phyloP scores from a whole-genome alignment of 1,139 yeast species.

The Suhomyces anneliseae region DNA sequence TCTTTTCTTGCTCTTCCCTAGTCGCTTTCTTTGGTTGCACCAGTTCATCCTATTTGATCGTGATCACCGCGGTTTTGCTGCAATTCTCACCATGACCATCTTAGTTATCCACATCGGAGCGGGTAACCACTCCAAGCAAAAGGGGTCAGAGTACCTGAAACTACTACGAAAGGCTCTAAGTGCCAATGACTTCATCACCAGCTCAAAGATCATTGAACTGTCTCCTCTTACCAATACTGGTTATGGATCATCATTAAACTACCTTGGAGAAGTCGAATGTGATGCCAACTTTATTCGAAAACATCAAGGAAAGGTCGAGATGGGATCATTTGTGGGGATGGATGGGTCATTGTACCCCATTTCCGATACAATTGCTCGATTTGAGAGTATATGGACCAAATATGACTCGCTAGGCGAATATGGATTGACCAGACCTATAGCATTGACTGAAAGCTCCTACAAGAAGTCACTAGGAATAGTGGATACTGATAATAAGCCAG shows the following conservation, averaged over 20 bases:
- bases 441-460: conserved; percentile 16
- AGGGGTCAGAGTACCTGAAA: conserved; percentile 20
- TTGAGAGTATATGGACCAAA: conserved; percentile 13
- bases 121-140: conserved; percentile 30
- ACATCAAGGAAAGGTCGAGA: conserved; percentile 1
- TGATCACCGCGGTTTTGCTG: not conserved
- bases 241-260: conserved; percentile 51
- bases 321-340: conserved; percentile 29
- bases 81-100: conserved; percentile 4
- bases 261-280: conserved; percentile 50
- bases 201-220: conserved; percentile 37
- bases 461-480: not conserved
- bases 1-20: too few species aligned
- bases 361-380: conserved; percentile 21
- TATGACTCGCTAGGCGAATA: conserved; percentile 10
- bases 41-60: too few species aligned
- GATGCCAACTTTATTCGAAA: conserved; percentile 38
- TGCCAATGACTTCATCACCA: conserved; percentile 12
- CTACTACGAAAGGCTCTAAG: conserved; percentile 25
- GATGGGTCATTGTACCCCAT: conserved; percentile 24
- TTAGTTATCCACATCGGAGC: conserved; percentile 43
- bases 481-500: not conserved
- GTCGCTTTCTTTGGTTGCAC: not conserved
- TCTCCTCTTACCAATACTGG: conserved; percentile 57
- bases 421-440: conserved; percentile 30